Conservation (phyloP, 768 basidiomycete genomes). For the Rubroboletus satanas region DNA sequence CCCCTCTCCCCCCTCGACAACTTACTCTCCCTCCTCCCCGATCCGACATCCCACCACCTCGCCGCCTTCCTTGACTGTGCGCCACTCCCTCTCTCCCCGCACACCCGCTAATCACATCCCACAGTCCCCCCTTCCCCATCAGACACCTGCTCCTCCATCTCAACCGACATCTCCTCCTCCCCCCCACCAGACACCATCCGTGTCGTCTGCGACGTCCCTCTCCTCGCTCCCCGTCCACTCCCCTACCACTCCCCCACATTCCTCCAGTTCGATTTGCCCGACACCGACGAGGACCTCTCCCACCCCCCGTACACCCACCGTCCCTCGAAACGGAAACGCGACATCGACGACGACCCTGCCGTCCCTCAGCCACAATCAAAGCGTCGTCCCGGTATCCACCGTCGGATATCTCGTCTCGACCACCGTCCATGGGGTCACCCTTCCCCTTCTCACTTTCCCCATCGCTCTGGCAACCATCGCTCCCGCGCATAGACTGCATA, state of each 20-base stretch:
- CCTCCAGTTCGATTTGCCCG: conserved; percentile 64
- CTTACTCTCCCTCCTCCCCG: conserved; percentile 3
- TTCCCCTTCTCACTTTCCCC: background rate
- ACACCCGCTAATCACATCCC: background rate
- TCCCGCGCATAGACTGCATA: conserved; percentile 9
- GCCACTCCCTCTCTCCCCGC: background rate
- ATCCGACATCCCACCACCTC: too few species aligned
- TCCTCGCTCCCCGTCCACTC: conserved; percentile 63
- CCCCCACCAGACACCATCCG: conserved; percentile 34
- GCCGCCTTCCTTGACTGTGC: background rate
- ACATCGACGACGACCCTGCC: conserved; percentile 9
- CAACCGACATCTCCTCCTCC: conserved; percentile 26
- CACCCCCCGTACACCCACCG: conserved; percentile 61
- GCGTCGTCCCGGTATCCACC: conserved; percentile 21
- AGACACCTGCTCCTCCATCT: conserved; percentile 30
- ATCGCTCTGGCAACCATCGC: conserved; percentile 21
- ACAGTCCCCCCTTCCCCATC: conserved; percentile 45
- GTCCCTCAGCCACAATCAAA: conserved; percentile 22
- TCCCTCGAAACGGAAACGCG: conserved; percentile 54
- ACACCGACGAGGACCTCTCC: conserved; percentile 66
- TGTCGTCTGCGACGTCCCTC: conserved; percentile 63
- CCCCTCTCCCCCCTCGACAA: conserved; percentile 25
- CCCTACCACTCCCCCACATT: conserved; percentile 69
- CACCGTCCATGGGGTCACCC: conserved; percentile 11
- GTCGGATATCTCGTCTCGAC: conserved; percentile 16